These are phyloP conservation scores for Curvularia sp. DNA, from an alignment of 2,329 filamentous ascomycete genomes.

Conservation along the genomic window DNA sequence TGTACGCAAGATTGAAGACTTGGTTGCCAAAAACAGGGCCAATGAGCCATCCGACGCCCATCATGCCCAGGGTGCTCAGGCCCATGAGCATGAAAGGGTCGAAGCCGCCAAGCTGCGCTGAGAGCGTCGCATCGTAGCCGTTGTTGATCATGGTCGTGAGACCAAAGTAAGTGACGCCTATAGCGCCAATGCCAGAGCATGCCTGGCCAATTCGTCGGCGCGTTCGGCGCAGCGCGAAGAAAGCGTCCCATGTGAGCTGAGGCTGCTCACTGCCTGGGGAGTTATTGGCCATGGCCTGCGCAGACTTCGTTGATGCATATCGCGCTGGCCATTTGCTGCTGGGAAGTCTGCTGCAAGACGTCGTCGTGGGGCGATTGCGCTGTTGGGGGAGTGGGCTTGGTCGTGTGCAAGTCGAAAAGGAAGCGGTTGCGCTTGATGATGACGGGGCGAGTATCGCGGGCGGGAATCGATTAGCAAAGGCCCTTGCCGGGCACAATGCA, in stretches of 20 bases:
- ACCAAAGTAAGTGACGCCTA: slow-evolving; percentile 67
- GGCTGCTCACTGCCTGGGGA: slow-evolving; percentile 23
- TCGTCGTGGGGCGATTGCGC: slow-evolving; percentile 22
- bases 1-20: slow-evolving; percentile 78
- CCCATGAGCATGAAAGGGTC: slow-evolving; percentile 89
- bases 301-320: slow-evolving; percentile 35
- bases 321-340: slow-evolving; percentile 22
- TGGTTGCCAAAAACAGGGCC: slow-evolving; percentile 83
- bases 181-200: slow-evolving; percentile 72
- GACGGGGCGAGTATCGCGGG: slow-evolving; percentile 36
- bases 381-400: slow-evolving; percentile 31
- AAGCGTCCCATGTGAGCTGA: slow-evolving; percentile 77
- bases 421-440: slow-evolving; percentile 27
- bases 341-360: slow-evolving; percentile 15
- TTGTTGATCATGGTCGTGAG: slow-evolving; percentile 72
- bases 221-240: slow-evolving; percentile 87
- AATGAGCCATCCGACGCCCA: slow-evolving; percentile 84
- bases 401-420: slow-evolving; percentile 41
- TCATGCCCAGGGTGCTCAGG: slow-evolving; percentile 76
- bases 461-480: slow-evolving; percentile 38
- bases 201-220: slow-evolving; percentile 83
- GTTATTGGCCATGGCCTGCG: slow-evolving; percentile 23
- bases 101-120: slow-evolving; percentile 78
- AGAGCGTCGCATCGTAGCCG: slow-evolving; percentile 71
- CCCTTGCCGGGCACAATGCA: slow-evolving; percentile 41